Evolutionary conservation across 2,329 filamentous ascomycete species (phyloP).

Genomic region (Colletotrichum sp.): DNA sequence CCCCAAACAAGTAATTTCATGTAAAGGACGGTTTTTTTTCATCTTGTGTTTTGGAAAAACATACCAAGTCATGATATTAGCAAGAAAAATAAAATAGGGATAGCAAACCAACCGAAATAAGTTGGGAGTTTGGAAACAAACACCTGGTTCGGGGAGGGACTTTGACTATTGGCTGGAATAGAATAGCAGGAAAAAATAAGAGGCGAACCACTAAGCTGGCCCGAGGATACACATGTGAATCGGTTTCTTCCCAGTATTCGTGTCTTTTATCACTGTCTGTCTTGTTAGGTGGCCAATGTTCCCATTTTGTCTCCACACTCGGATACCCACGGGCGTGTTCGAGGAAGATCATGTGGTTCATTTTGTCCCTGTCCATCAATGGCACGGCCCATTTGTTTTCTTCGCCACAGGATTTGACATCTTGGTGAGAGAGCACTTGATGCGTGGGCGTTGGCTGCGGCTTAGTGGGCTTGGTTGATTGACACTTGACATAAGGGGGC

Average conservation of each 20-base stretch:
- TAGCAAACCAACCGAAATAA: neutral
- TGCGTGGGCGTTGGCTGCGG: neutral
- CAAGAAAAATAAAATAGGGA: neutral
- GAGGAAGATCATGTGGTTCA: neutral
- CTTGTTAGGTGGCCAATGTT: neutral
- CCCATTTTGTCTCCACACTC: neutral
- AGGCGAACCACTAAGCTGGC: neutral
- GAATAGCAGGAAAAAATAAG: neutral
- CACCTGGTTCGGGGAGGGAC: neutral
- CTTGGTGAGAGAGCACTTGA: neutral
- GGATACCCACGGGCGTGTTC: neutral
- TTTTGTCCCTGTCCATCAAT: neutral
- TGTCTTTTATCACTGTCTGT: neutral
- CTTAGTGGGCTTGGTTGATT: neutral
- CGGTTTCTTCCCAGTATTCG: too few relatives aligned
- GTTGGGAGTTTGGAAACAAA: neutral
- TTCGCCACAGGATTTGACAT: neutral
- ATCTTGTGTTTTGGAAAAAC: slow-evolving; percentile 7
- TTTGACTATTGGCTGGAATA: neutral
- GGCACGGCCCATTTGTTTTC: neutral
- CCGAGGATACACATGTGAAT: neutral
- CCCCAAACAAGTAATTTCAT: neutral
- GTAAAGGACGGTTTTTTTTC: neutral
- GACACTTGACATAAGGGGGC: neutral
- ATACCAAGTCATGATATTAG: neutral